Conservation (phyloP, 257 asterid genomes). For the Forsythia suspensa region DNA sequence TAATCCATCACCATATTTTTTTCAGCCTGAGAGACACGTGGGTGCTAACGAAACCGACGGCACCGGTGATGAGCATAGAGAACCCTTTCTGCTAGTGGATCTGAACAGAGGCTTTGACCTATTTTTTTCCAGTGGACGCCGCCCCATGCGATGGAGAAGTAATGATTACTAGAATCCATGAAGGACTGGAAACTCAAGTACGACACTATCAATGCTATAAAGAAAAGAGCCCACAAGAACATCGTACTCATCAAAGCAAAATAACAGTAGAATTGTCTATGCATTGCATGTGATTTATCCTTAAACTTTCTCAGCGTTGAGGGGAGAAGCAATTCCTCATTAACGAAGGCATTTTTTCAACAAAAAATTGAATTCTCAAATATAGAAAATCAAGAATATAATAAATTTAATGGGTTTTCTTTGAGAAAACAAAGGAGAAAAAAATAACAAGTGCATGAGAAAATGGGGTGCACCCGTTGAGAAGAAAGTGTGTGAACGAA, state of each 20-base stretch:
- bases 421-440: background rate
- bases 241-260: constrained; percentile 6
- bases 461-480: background rate
- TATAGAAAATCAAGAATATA: background rate
- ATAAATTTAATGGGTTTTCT: background rate
- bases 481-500: too few species aligned
- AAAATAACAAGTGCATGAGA: background rate
- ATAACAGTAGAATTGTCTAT: constrained; percentile 5
- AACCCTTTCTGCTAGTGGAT: background rate
- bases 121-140: constrained; percentile 9
- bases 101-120: constrained; percentile 4
- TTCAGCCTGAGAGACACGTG: constrained; percentile 3
- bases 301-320: constrained; percentile 13
- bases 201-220: constrained; percentile 4
- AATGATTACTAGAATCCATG: background rate
- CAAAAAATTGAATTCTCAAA: background rate
- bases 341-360: background rate
- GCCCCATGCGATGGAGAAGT: constrained; percentile 1
- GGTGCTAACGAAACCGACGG: constrained; percentile 14
- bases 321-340: constrained; percentile 8
- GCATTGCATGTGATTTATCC: constrained; percentile 8
- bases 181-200: constrained; percentile 6
- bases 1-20: constrained; percentile 3
- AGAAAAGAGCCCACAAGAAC: constrained; percentile 11
- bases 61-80: constrained; percentile 9